Conservation (phyloP, 257 asterid genomes). For the Schizonepeta tenuifolia region DNA sequence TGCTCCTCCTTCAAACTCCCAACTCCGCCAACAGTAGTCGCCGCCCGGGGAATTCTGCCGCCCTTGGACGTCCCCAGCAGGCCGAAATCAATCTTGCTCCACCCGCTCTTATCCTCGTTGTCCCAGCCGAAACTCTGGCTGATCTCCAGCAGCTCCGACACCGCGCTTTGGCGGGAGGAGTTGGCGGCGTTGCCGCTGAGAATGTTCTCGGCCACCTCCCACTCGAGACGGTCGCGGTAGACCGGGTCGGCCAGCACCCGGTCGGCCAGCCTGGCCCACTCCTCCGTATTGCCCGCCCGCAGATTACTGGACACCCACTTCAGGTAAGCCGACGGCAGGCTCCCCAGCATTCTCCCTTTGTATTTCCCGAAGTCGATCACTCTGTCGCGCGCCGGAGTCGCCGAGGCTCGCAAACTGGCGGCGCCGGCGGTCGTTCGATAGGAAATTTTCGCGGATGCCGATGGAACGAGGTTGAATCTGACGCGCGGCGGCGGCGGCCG, state of each 20-base stretch:
- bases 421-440: not conserved
- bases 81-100: slow-evolving; percentile 71
- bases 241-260: slow-evolving; percentile 72
- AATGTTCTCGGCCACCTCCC: slow-evolving; percentile 80
- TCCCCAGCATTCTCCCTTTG: slow-evolving; percentile 81
- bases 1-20: slow-evolving; percentile 1
- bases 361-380: slow-evolving; percentile 71
- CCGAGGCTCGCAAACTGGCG: slow-evolving; percentile 10
- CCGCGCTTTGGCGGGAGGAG: slow-evolving; percentile 39
- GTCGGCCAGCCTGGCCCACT: slow-evolving; percentile 85
- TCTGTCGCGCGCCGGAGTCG: slow-evolving; percentile 65
- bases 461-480: not conserved
- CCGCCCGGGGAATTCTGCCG: slow-evolving; percentile 69
- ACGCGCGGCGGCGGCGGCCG: slow-evolving; percentile 23
- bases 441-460: not conserved
- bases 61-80: slow-evolving; percentile 79
- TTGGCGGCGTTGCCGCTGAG: slow-evolving; percentile 54
- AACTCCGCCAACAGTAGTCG: not conserved
- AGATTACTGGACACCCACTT: slow-evolving; percentile 78
- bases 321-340: slow-evolving; percentile 76
- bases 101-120: slow-evolving; percentile 64
- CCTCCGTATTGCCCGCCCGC: slow-evolving; percentile 67
- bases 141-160: slow-evolving; percentile 59
- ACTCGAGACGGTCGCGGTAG: slow-evolving; percentile 77
- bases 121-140: slow-evolving; percentile 86